A percentile compares a stretch with the other conserved stretches of the same genome.
Conservation (phyloP, 2,329 filamentous ascomycete genomes). For the Aureobasidium sp. region DNA sequence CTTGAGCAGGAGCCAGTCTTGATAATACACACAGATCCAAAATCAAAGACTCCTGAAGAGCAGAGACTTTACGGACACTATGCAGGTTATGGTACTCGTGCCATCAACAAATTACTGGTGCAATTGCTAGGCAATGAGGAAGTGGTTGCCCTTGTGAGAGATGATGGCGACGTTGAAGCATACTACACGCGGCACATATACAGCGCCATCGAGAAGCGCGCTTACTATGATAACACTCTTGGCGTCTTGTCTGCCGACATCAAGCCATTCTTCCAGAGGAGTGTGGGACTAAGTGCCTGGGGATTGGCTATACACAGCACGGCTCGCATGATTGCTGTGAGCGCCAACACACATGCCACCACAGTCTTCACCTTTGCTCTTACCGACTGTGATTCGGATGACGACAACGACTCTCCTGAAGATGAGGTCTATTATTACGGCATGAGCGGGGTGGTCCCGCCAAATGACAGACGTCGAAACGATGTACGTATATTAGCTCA, state of each 20-base stretch:
- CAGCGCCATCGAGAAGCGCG: constrained; percentile 28
- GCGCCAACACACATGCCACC: constrained; percentile 61
- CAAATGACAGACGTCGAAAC: constrained; percentile 18
- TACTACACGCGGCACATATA: constrained; percentile 33
- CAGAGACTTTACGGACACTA: neutral
- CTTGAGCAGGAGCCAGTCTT: constrained; percentile 31
- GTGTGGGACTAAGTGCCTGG: constrained; percentile 77
- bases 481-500: constrained; percentile 23
- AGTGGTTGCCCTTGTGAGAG: constrained; percentile 44
- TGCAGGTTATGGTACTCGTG: constrained; percentile 20
- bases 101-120: constrained; percentile 39
- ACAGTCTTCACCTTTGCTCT: constrained; percentile 55
- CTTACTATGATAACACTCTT: constrained; percentile 24
- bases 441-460: neutral
- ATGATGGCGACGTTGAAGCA: constrained; percentile 50
- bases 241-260: constrained; percentile 35
- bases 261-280: constrained; percentile 62
- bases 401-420: neutral
- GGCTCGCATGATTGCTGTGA: constrained; percentile 79
- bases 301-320: constrained; percentile 73
- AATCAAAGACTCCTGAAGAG: constrained; percentile 15
- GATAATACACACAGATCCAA: constrained; percentile 33
- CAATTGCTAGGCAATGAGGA: constrained; percentile 41
- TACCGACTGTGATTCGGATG: constrained; percentile 26
- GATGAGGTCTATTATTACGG: constrained; percentile 8